Evolutionary conservation across 176 grass and related monocot species (phyloP).

Genomic region (Oryza rufipogon): DNA sequence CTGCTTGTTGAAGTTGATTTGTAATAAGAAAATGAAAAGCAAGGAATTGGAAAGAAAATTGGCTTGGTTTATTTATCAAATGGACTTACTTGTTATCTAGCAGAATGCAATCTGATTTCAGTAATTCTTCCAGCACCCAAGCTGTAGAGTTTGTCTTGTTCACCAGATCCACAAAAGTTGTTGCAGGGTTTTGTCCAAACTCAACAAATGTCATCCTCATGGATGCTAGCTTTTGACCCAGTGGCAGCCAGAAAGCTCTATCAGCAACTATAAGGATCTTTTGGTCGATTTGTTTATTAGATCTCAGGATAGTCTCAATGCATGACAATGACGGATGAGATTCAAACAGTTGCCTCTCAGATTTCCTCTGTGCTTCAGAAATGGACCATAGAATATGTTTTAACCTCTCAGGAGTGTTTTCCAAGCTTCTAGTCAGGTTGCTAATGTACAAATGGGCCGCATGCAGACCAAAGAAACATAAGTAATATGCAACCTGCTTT

Average conservation of each 20-base stretch:
- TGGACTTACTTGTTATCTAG: slow-evolving; percentile 64
- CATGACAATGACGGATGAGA: slow-evolving; percentile 66
- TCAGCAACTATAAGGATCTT: slow-evolving; percentile 68
- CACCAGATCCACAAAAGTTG: slow-evolving; percentile 36
- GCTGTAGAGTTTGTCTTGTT: slow-evolving; percentile 37
- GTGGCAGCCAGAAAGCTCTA: slow-evolving; percentile 68
- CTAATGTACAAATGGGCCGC: slow-evolving; percentile 64
- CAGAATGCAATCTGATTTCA: slow-evolving; percentile 61
- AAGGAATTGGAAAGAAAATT: slow-evolving; percentile 19
- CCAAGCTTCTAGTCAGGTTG: slow-evolving; percentile 56
- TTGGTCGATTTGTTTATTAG: slow-evolving; percentile 34
- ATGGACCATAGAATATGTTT: slow-evolving; percentile 56
- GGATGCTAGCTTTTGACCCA: slow-evolving; percentile 60
- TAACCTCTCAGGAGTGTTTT: slow-evolving; percentile 54
- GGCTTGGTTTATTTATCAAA: background rate
- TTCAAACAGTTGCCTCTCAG: slow-evolving; percentile 45
- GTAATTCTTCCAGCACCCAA: slow-evolving; percentile 45
- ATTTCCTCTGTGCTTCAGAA: slow-evolving; percentile 48
- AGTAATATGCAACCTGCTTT: slow-evolving; percentile 73
- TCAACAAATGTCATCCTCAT: slow-evolving; percentile 60
- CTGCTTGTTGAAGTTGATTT: slow-evolving; percentile 35
- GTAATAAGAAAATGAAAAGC: slow-evolving; percentile 15
- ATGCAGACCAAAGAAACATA: slow-evolving; percentile 81
- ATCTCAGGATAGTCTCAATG: slow-evolving; percentile 58
- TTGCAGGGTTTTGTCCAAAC: slow-evolving; percentile 31